Evolutionary conservation across 73 alveolate species (phyloP).

Genomic region (Symbiodinium natans): DNA sequence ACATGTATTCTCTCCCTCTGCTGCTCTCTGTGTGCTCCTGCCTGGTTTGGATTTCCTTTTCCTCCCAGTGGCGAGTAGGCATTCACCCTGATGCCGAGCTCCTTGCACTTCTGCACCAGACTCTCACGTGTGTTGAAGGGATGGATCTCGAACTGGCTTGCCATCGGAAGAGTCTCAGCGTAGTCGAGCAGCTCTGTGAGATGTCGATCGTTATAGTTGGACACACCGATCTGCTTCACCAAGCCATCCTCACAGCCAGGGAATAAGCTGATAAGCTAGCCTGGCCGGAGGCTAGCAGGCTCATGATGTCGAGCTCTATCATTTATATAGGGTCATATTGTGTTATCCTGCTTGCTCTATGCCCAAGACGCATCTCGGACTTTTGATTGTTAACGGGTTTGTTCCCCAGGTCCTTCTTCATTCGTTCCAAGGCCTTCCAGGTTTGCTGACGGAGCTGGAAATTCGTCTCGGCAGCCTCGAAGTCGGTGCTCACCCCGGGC

Average conservation of each 20-base stretch:
- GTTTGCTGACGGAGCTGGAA: conserved; percentile 19
- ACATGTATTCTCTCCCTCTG: too few relatives aligned
- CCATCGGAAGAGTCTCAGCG: conserved; percentile 58
- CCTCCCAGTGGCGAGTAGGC: conserved; percentile 89
- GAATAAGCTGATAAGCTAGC: too few relatives aligned
- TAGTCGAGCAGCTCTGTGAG: conserved; percentile 69
- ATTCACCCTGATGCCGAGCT: conserved; percentile 59
- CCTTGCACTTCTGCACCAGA: not conserved
- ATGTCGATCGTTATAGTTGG: conserved; percentile 87
- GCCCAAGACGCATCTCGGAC: too few relatives aligned
- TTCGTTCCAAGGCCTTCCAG: conserved; percentile 62
- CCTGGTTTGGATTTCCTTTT: conserved; percentile 81
- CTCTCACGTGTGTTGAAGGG: conserved; percentile 13
- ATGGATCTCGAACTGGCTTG: conserved; percentile 90
- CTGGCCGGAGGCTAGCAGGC: too few relatives aligned
- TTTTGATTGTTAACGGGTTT: too few relatives aligned
- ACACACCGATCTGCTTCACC: conserved; percentile 71
- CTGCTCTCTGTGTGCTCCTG: too few relatives aligned
- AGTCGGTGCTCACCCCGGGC: conserved; percentile 46
- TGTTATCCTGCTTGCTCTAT: too few relatives aligned
- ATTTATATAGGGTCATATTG: too few relatives aligned
- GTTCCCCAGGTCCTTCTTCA: conserved; percentile 27
- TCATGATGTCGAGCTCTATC: too few relatives aligned
- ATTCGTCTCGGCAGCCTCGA: conserved; percentile 37
- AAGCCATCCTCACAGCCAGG: conserved; percentile 40